Percentiles rank a stretch among this genome's conserved stretches.
These are phyloP conservation scores for Plantago ovata DNA, from an alignment of 257 asterid genomes.

Conservation along the genomic window DNA sequence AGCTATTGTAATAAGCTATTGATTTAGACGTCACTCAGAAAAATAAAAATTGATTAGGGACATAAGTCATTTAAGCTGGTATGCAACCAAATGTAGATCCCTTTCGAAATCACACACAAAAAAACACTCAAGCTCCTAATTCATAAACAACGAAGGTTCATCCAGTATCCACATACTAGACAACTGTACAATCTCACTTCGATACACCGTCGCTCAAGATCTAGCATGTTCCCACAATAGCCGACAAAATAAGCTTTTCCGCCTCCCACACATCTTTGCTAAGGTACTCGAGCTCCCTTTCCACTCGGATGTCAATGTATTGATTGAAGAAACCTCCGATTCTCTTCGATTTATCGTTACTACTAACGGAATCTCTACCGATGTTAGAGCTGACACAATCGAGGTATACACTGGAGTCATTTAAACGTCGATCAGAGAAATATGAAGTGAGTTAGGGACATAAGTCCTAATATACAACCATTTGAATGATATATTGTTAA, in stretches of 20 bases:
- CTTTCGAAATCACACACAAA: too few relatives aligned
- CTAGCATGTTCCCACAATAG: conserved; percentile 38
- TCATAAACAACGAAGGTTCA: conserved; percentile 77
- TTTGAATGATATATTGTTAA: too few relatives aligned
- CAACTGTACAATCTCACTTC: conserved; percentile 44
- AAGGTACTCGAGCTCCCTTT: conserved; percentile 75
- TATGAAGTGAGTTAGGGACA: too few relatives aligned
- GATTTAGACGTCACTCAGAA: too few relatives aligned
- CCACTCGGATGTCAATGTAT: conserved; percentile 58
- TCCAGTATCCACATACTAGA: conserved; percentile 45
- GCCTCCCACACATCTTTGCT: conserved; percentile 75
- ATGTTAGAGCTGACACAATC: conserved; percentile 49
- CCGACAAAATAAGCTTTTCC: conserved; percentile 58
- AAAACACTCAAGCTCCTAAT: too few relatives aligned
- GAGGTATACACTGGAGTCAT: conserved; percentile 73
- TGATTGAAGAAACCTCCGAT: conserved; percentile 48
- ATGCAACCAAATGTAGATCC: too few relatives aligned
- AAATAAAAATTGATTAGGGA: too few relatives aligned
- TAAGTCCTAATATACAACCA: too few relatives aligned
- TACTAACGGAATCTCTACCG: conserved; percentile 42
- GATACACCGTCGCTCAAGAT: conserved; percentile 50
- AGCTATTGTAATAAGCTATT: too few relatives aligned
- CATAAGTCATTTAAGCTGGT: too few relatives aligned
- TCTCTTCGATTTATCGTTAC: conserved; percentile 44
- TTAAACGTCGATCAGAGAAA: too few relatives aligned